Evolutionary conservation across 805 yeast genomes (phyloP).

Genomic region (Millerozyma acaciae): DNA sequence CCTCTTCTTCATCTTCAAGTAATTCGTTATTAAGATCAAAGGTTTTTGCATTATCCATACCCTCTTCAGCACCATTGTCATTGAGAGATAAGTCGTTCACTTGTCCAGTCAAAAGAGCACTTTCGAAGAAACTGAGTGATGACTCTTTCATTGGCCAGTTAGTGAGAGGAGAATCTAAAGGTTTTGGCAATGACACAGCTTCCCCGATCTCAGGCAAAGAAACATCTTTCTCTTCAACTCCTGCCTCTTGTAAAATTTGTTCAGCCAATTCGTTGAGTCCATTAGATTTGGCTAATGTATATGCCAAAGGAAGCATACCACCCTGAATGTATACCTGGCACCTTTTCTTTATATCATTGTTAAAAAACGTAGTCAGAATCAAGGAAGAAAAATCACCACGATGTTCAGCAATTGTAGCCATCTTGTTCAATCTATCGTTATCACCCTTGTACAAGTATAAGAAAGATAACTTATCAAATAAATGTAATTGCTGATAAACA

Average conservation of each 20-base stretch:
- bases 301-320: slow-evolving; percentile 86
- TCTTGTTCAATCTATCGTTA: slow-evolving; percentile 64
- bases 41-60: slow-evolving; percentile 17
- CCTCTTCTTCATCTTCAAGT: slow-evolving; percentile 38
- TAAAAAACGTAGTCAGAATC: slow-evolving; percentile 77
- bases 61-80: slow-evolving; percentile 26
- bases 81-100: slow-evolving; percentile 60
- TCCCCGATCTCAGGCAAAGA: slow-evolving; percentile 54
- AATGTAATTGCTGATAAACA: slow-evolving; percentile 81
- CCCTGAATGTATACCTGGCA: slow-evolving; percentile 68
- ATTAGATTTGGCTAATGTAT: slow-evolving; percentile 83
- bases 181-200: slow-evolving; percentile 43
- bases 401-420: slow-evolving; percentile 86
- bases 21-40: slow-evolving; percentile 30
- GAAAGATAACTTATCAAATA: slow-evolving; percentile 86
- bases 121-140: slow-evolving; percentile 77
- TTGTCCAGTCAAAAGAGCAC: slow-evolving; percentile 69
- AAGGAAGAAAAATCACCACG: slow-evolving; percentile 78
- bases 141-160: slow-evolving; percentile 85
- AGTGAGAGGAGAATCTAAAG: slow-evolving; percentile 41
- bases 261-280: slow-evolving; percentile 77
- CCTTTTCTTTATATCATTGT: slow-evolving; percentile 71
- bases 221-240: slow-evolving; percentile 57
- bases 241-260: slow-evolving; percentile 67
- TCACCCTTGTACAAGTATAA: slow-evolving; percentile 85